Evolutionary conservation across 129 eudicot genomes (phyloP).

Genomic region (Flaveria bidentis): DNA sequence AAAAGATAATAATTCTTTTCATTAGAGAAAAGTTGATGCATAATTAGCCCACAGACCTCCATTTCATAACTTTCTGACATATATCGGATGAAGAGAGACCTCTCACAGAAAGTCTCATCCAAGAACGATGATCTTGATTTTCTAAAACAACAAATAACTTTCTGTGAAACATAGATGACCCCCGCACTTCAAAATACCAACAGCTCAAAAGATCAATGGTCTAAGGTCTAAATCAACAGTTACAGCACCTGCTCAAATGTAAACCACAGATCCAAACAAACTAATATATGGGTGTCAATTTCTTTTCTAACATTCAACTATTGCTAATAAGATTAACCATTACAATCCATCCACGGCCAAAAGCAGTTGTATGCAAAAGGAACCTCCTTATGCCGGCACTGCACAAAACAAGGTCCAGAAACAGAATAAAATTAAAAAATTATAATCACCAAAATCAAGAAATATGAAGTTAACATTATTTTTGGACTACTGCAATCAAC

Average conservation of each 20-base stretch:
- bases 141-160: no score
- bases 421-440: neutral
- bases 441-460: neutral
- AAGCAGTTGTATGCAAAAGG: neutral
- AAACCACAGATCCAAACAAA: constrained; percentile 1
- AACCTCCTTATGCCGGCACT: constrained; percentile 43
- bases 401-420: constrained; percentile 25
- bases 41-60: no score
- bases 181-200: constrained; percentile 1
- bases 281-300: neutral
- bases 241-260: constrained; percentile 17
- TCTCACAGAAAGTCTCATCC: no score
- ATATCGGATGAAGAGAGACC: no score
- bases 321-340: neutral
- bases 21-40: no score
- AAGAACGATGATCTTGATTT: no score
- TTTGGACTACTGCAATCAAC: neutral
- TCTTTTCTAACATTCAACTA: neutral
- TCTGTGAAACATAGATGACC: neutral
- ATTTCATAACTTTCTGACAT: no score
- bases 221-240: constrained; percentile 1
- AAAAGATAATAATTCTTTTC: no score
- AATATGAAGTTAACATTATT: neutral
- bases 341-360: neutral
- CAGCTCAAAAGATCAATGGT: constrained; percentile 14